Base-by-base conservation (phyloP, 768 basidiomycete genomes). In the Suillus weaverae region DNA sequence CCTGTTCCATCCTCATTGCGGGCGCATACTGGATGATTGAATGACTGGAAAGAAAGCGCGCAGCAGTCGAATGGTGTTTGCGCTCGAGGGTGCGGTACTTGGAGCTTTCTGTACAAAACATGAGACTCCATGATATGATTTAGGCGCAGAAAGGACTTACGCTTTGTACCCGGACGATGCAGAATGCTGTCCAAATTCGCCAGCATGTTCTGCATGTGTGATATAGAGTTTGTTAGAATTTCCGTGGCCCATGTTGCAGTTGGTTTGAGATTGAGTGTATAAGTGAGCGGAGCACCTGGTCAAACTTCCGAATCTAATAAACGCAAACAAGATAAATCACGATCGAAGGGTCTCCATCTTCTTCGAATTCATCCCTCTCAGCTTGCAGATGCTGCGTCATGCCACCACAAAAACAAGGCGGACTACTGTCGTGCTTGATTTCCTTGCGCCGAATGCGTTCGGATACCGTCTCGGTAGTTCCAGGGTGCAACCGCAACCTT, bases 21-120 rank as follows among this genome's bases (percentile, higher is more conserved):
- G 3, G 92, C 90, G 71, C 91, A 92, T 14, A 97, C 95, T 2
- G 96, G 96, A 70, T 95, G 89, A 33, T 81, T 81, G 73, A 97
- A 97, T 6, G 90, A 92, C 71, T 96, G 94, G 67, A 95, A 91
- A 10, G 94, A 94, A 39, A 97, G 84, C 0, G 94, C 88, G 68
- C 96, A 98, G 67, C 90, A 97, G 78, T 97, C 95, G 71, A 93
- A 95, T 35, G 93, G 92, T 0, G 90, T 92, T 53, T 81, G 80
- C 44, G 84, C 81, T 67, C 82, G 86, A 43, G 88, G 85, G 72
- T 87, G 86, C 0, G 86, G 84, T 43, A 84, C 88, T 74, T 91
- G 86, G 33, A 81, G 81, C 73, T 92, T 92, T 59, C 90, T 92
- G 69, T 33, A 66, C 20, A 54, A 13, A 36, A 64, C 18, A 69